Conservation (phyloP, 331 rosid species). For the Quercus lobata region DNA sequence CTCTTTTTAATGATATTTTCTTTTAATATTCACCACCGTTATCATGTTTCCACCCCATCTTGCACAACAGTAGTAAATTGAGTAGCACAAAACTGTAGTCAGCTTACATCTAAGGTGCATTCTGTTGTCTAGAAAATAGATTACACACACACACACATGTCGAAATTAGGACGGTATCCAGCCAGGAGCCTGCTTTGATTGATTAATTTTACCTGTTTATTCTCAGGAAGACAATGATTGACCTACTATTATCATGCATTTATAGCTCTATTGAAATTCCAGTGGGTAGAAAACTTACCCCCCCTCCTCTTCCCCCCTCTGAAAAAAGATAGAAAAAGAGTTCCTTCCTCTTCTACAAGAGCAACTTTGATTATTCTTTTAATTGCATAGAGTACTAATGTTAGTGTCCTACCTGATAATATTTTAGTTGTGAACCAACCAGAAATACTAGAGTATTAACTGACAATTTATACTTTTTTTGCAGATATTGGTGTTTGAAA, state of each 20-base stretch:
- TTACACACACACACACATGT: not conserved
- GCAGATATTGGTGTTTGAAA: conserved; percentile 86
- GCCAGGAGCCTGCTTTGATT: not conserved
- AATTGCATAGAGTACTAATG: not conserved
- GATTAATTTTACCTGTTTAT: not conserved
- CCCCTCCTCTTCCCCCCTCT: no score
- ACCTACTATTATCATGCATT: not conserved
- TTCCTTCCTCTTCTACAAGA: not conserved
- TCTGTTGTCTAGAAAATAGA: not conserved
- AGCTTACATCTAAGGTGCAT: not conserved
- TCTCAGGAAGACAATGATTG: not conserved
- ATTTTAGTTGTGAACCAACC: not conserved
- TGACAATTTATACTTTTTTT: not conserved
- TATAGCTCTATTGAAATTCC: not conserved
- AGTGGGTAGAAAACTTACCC: no score
- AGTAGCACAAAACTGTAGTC: not conserved
- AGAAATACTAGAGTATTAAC: not conserved
- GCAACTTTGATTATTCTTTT: not conserved
- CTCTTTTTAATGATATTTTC: not conserved
- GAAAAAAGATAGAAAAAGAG: no score
- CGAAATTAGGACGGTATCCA: not conserved
- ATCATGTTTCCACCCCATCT: not conserved
- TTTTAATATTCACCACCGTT: not conserved
- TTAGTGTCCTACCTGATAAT: not conserved
- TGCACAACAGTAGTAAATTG: not conserved